Evolutionary conservation across 2,329 filamentous ascomycete genomes (phyloP).

Genomic region (Aspergillus intermedius): DNA sequence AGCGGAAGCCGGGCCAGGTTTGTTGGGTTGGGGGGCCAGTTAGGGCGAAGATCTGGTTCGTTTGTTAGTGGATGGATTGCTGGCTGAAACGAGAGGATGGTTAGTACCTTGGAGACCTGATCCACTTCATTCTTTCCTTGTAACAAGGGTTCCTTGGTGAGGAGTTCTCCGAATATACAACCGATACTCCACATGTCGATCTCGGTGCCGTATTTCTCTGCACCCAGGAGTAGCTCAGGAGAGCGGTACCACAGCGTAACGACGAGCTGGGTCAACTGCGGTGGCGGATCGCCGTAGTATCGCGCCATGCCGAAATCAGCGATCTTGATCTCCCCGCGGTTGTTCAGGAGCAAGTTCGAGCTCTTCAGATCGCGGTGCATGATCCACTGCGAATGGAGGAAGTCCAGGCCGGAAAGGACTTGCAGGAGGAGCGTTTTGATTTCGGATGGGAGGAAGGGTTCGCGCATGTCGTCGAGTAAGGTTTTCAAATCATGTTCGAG

Average conservation of each 20-base stretch:
- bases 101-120: conserved; percentile 60
- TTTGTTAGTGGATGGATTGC: not conserved
- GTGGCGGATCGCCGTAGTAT: conserved; percentile 71
- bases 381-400: conserved; percentile 85
- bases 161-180: conserved; percentile 89
- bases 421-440: conserved; percentile 85
- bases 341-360: conserved; percentile 89
- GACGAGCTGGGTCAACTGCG: conserved; percentile 81
- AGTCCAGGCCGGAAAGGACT: conserved; percentile 70
- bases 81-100: not conserved
- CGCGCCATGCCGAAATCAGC: conserved; percentile 98
- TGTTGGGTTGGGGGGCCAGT: conserved; percentile 79
- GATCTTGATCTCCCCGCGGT: conserved; percentile 88
- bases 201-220: conserved; percentile 64
- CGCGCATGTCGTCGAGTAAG: conserved; percentile 86
- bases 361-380: conserved; percentile 91
- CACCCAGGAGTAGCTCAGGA: conserved; percentile 81
- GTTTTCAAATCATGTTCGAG: conserved; percentile 94
- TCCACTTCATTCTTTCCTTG: conserved; percentile 91
- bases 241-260: conserved; percentile 96
- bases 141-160: conserved; percentile 74
- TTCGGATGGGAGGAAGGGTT: conserved; percentile 88
- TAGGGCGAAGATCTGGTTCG: conserved; percentile 66
- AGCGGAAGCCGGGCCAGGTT: conserved; percentile 78
- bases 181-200: conserved; percentile 96